Percentiles rank a stretch among this genome's conserved stretches.
Evolutionary conservation across 805 yeast genomes (phyloP).

Genomic region (Hanseniaspora jakobsenii): DNA sequence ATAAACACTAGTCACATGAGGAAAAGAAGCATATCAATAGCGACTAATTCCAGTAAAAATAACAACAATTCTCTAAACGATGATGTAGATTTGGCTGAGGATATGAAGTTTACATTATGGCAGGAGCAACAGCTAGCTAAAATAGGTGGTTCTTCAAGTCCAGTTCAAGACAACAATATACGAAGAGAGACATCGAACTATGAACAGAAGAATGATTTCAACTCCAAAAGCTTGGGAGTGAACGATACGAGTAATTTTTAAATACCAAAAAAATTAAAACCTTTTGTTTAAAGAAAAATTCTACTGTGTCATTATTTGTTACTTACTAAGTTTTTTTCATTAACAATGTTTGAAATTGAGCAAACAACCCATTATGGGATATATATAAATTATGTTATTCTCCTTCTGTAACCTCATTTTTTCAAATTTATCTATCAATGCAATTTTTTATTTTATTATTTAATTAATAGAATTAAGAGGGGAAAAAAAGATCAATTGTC

Average conservation of each 20-base stretch:
- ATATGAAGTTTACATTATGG: conserved; percentile 24
- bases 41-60: background rate
- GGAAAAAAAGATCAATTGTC: no score
- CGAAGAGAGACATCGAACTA: conserved; percentile 10
- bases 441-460: no score
- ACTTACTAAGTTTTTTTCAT: no score
- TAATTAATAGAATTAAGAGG: no score
- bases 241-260: conserved; percentile 10
- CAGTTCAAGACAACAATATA: background rate
- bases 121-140: conserved; percentile 26
- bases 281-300: no score
- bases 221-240: background rate
- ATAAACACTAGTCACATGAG: background rate
- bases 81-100: conserved; percentile 22
- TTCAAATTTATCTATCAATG: no score
- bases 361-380: no score
- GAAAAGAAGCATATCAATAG: background rate
- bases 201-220: background rate
- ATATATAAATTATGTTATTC: no score
- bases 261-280: background rate
- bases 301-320: no score
- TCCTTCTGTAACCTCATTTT: no score
- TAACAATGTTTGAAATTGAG: no score
- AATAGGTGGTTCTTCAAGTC: conserved; percentile 15
- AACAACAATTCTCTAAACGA: conserved; percentile 7